Conservation (phyloP, 2,329 filamentous ascomycete genomes). For the Aspergillus fumigatus region DNA sequence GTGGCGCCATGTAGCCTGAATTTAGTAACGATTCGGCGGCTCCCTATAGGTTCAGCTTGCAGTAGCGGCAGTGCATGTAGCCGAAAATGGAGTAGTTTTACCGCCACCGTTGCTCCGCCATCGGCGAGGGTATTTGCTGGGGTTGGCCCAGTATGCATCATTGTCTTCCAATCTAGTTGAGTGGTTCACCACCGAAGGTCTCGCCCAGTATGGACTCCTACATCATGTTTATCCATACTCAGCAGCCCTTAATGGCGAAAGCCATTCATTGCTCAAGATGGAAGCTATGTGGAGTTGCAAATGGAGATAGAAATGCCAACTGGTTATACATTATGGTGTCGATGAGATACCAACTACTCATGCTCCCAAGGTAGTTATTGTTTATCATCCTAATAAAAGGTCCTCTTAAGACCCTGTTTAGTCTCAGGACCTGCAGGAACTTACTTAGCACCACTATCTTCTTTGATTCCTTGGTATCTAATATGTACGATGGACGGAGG, state of each 20-base stretch:
- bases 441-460: not conserved
- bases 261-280: not conserved
- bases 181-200: not conserved
- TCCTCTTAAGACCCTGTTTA: not conserved
- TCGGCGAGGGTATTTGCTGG: conserved; percentile 8
- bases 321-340: not conserved
- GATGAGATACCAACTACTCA: not conserved
- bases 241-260: not conserved
- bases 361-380: not conserved
- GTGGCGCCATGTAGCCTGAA: conserved; percentile 32
- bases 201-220: not conserved
- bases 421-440: conserved; percentile 1
- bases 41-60: conserved; percentile 20
- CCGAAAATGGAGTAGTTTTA: conserved; percentile 23
- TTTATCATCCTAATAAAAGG: not conserved
- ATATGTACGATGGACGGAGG: not conserved
- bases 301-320: not conserved
- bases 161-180: not conserved
- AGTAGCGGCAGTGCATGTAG: conserved; percentile 21
- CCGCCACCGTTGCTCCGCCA: conserved; percentile 26
- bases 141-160: not conserved
- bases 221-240: not conserved
- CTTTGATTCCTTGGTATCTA: not conserved
- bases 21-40: conserved; percentile 22
- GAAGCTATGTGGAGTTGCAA: not conserved